Evolutionary conservation across 345 rosid genomes (phyloP).

Genomic region (Lepidium sativum): DNA sequence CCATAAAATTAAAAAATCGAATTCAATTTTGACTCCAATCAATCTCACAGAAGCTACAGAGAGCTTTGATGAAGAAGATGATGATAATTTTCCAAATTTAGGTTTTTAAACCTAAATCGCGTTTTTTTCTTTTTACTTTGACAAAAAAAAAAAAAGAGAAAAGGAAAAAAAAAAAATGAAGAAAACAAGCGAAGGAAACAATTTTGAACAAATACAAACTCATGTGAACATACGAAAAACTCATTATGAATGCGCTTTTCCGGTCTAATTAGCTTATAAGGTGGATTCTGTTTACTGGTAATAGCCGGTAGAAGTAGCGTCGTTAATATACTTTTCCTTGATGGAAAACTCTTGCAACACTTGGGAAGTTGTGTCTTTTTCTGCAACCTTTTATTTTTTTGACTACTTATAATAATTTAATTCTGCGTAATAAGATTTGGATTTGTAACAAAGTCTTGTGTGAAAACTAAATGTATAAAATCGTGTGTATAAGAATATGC

Average conservation of each 20-base stretch:
- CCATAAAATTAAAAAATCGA: slow-evolving; percentile 39
- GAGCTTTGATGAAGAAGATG: slow-evolving; percentile 13
- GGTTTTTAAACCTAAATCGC: neutral
- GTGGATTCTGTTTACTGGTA: neutral
- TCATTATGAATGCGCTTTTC: slow-evolving; percentile 11
- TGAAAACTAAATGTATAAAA: too few relatives aligned
- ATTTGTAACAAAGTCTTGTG: too few relatives aligned
- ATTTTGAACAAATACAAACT: neutral
- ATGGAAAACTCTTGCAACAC: too few relatives aligned
- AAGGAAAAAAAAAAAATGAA: too few relatives aligned
- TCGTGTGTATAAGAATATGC: neutral
- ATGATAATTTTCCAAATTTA: slow-evolving; percentile 3
- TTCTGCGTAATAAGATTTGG: too few relatives aligned
- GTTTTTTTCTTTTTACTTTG: neutral
- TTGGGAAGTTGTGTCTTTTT: too few relatives aligned
- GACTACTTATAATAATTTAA: too few relatives aligned
- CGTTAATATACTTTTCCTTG: neutral
- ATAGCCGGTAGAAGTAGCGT: slow-evolving; percentile 12
- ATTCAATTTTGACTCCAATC: slow-evolving; percentile 17
- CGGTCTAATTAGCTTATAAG: neutral
- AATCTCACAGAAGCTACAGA: slow-evolving; percentile 27
- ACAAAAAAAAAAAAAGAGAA: too few relatives aligned
- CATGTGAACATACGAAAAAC: too few relatives aligned
- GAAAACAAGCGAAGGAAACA: neutral
- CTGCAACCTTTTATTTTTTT: too few relatives aligned